Conservation (phyloP, 176 grass and related monocot genomes). For the Dactylis glomerata region DNA sequence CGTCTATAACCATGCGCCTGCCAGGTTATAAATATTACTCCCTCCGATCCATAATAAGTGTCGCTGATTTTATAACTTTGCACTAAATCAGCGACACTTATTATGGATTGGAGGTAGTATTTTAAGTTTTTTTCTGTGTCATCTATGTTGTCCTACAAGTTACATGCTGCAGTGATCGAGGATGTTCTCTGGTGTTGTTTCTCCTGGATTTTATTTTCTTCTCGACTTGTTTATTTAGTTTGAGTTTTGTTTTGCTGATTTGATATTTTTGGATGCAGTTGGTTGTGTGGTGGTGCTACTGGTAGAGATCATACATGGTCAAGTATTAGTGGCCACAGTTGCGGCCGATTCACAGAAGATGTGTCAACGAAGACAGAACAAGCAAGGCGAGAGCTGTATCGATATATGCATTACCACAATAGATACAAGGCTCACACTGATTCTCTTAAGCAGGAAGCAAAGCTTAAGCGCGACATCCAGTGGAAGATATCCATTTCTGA, state of each 20-base stretch:
- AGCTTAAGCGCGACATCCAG: conserved; percentile 65
- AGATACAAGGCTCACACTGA: conserved; percentile 75
- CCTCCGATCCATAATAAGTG: too few relatives aligned
- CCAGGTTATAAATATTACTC: background rate
- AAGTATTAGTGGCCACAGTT: conserved; percentile 81
- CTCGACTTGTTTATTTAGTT: background rate
- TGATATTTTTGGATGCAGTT: conserved; percentile 57
- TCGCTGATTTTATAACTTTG: too few relatives aligned
- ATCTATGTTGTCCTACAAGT: background rate
- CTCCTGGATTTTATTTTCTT: background rate
- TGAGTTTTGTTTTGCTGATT: conserved; percentile 12
- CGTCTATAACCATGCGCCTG: background rate
- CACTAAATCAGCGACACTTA: too few relatives aligned
- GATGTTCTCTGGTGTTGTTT: background rate
- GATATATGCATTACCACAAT: conserved; percentile 82
- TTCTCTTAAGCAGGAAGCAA: conserved; percentile 66
- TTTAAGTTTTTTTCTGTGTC: conserved; percentile 9
- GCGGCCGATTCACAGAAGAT: conserved; percentile 84
- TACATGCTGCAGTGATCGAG: background rate
- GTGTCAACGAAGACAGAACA: conserved; percentile 58
- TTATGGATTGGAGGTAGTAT: background rate
- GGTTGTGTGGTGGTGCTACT: conserved; percentile 91
- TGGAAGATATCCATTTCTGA: conserved; percentile 86
- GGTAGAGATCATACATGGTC: conserved; percentile 95
- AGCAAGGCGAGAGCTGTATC: conserved; percentile 57